These are phyloP conservation scores for Trametes elegans DNA, from an alignment of 768 basidiomycete genomes.

Conservation along the genomic window DNA sequence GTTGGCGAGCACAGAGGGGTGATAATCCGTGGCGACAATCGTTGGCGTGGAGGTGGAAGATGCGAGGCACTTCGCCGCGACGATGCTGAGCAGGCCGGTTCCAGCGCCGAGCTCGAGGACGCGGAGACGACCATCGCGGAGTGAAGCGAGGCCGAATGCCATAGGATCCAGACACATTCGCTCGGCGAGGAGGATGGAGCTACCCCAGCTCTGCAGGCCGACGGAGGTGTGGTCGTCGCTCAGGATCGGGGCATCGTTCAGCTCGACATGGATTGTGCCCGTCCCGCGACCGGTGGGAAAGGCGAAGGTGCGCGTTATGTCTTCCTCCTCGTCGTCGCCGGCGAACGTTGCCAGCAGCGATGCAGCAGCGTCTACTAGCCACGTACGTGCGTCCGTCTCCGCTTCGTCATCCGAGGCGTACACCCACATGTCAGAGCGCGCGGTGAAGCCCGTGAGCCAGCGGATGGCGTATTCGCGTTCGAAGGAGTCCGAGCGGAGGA, in stretches of 20 bases:
- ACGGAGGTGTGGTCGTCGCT: slow-evolving; percentile 73
- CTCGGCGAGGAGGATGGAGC: slow-evolving; percentile 68
- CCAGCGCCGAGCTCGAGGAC: slow-evolving; percentile 85
- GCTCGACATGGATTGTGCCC: slow-evolving; percentile 43
- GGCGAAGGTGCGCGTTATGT: slow-evolving; percentile 51
- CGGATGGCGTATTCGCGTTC: slow-evolving; percentile 67
- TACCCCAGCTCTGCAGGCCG: slow-evolving; percentile 84
- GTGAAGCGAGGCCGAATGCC: slow-evolving; percentile 36
- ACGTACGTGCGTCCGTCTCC: slow-evolving; percentile 40
- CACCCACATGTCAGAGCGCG: slow-evolving; percentile 56
- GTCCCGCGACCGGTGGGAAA: slow-evolving; percentile 33
- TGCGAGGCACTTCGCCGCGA: slow-evolving; percentile 47
- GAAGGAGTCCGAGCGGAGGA: slow-evolving; percentile 59
- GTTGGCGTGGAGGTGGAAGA: slow-evolving; percentile 20
- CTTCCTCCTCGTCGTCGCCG: slow-evolving; percentile 40
- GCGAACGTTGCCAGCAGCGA: slow-evolving; percentile 54
- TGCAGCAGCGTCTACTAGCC: slow-evolving; percentile 56
- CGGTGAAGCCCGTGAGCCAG: slow-evolving; percentile 73
- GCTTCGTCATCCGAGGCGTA: slow-evolving; percentile 27
- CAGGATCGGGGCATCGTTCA: slow-evolving; percentile 69
- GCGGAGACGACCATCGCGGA: not conserved
- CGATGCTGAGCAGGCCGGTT: slow-evolving; percentile 80
- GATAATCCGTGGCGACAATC: slow-evolving; percentile 76
- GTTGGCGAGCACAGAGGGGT: slow-evolving; percentile 72
- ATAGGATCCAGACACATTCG: slow-evolving; percentile 51